These are phyloP conservation scores for Suhomyces sp. DNA, from an alignment of 805 yeast genomes.

Conservation along the genomic window DNA sequence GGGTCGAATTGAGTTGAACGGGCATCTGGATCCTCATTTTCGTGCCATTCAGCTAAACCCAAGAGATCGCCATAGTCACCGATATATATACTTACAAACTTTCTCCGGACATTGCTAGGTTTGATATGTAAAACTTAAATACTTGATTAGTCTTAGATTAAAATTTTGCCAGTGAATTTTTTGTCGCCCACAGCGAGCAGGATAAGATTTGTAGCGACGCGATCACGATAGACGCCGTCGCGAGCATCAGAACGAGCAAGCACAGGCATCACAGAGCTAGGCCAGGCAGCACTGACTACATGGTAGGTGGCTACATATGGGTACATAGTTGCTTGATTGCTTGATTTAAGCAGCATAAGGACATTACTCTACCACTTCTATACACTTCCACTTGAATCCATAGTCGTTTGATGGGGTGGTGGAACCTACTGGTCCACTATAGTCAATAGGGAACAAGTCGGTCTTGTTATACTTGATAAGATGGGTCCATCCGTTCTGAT, in stretches of 20 bases:
- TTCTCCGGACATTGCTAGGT: conserved; percentile 22
- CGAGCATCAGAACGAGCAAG: not conserved
- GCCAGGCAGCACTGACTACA: not conserved
- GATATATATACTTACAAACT: conserved; percentile 23
- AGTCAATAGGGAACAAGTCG: conserved; percentile 22
- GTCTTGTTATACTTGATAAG: conserved; percentile 26
- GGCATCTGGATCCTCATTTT: not conserved
- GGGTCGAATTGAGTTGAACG: not conserved
- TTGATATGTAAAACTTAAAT: not conserved
- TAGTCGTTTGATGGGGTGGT: not conserved
- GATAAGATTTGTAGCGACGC: not conserved
- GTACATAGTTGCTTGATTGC: not conserved
- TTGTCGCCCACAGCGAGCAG: conserved; percentile 1
- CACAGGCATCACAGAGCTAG: not conserved
- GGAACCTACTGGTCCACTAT: conserved; percentile 10
- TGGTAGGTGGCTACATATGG: not conserved
- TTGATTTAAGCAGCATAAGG: not conserved
- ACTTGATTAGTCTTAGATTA: not conserved
- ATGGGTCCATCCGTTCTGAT: conserved; percentile 19
- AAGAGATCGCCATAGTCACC: not conserved
- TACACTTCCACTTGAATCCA: not conserved
- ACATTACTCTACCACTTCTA: not conserved
- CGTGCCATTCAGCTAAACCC: not conserved
- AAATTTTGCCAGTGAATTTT: not conserved
- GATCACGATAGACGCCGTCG: not conserved